Evolutionary conservation across 1,284 basidiomycete species (phyloP).

Genomic region (Omphalotus olearius): DNA sequence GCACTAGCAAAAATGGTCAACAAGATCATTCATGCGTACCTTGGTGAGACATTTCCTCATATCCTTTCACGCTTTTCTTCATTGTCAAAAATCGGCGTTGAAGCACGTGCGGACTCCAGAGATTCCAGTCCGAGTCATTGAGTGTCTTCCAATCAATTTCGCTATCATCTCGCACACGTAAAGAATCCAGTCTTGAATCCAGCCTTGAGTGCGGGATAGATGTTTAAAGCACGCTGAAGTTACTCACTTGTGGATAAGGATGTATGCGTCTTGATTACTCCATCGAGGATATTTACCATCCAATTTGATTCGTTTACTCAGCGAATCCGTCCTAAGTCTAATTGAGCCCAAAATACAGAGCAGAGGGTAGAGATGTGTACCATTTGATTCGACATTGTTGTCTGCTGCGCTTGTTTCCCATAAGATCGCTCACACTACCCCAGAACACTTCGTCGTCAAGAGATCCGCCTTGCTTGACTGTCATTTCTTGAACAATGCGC

Average conservation of each 20-base stretch:
- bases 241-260: constrained; percentile 75
- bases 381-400: constrained; percentile 86
- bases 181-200: constrained; percentile 56
- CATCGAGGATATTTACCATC: constrained; percentile 67
- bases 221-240: constrained; percentile 1
- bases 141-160: constrained; percentile 81
- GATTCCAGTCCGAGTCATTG: constrained; percentile 69
- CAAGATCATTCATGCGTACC: constrained; percentile 35
- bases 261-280: constrained; percentile 69
- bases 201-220: constrained; percentile 7
- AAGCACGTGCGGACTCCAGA: constrained; percentile 76
- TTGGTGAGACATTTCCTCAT: constrained; percentile 73
- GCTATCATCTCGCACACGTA: constrained; percentile 73
- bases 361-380: constrained; percentile 32
- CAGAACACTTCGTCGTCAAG: constrained; percentile 78
- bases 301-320: constrained; percentile 68
- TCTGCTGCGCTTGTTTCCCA: constrained; percentile 69
- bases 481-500: constrained; percentile 69
- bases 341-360: too few species aligned
- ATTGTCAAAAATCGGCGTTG: constrained; percentile 76
- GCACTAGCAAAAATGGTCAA: not conserved
- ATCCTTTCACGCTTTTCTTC: constrained; percentile 69
- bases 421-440: constrained; percentile 67
- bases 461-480: constrained; percentile 60
- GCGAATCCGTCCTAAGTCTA: constrained; percentile 61